Base-by-base conservation (phyloP, 441 rosid species). In the Kokia cookei region DNA sequence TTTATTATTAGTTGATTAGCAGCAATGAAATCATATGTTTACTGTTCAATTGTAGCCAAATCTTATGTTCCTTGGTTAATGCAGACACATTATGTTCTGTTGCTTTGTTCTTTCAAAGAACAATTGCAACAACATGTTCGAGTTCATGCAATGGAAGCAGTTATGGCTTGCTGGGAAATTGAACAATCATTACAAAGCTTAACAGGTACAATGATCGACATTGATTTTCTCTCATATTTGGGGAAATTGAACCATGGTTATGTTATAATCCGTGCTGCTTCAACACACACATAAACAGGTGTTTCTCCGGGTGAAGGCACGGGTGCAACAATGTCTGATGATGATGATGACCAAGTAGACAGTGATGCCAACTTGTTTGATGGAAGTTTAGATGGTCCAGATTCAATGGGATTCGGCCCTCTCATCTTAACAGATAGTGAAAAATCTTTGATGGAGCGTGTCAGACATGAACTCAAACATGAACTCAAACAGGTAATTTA, bases 81-180 rank as follows among this genome's bases (percentile, higher is more conserved):
- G 78, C 74, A 96, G 99, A 89, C 99, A 42, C 98, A 94, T 84
- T 96, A 94, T 77, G 97, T 96, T 77, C 82, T 96, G 66, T 82
- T 96, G 86, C 94, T 96, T 32, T 96, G 98, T 73, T 90, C 98
- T 1, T 96, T 96, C 70, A 96, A 96, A 90, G 99, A 96, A 74
- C 99, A 94, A 86, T 80, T 96, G 68, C 99, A 96, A 78, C 98
- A 96, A 72, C 99, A 96, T 65, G 99, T 96, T 15, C 90, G 99
- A 65, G 98, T 96, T 65, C 99, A 96, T 83, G 98, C 98, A 8
- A 96, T 96, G 99, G 99, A 96, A 85, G 99, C 99, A 13, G 99
- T 96, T 27, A 94, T 96, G 98, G 98, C 99, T 42, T 96, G 99
- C 83, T 96, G 99, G 99, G 98, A 94, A 81, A 89, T 96, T 29